Evolutionary conservation across 305 asterid genomes (phyloP).

Genomic region (Solanum hybrid): DNA sequence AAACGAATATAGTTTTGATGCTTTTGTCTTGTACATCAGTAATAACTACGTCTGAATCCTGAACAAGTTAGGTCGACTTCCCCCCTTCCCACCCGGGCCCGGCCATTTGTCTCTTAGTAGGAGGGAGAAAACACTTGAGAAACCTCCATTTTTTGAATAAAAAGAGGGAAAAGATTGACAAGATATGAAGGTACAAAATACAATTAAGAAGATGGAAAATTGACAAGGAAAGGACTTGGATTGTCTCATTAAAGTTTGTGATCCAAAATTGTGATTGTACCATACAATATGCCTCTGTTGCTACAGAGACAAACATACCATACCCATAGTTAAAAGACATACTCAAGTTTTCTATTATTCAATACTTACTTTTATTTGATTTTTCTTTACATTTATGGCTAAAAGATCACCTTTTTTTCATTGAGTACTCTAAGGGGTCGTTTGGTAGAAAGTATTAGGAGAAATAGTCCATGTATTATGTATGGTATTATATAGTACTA

Average conservation of each 20-base stretch:
- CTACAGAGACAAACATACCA: constrained; percentile 6
- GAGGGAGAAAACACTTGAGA: neutral
- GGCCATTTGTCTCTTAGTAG: neutral
- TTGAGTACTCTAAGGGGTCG: neutral
- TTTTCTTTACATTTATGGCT: neutral
- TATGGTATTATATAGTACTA: too few relatives aligned
- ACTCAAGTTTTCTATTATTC: neutral
- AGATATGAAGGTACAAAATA: constrained; percentile 1
- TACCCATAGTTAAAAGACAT: neutral
- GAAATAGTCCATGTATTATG: too few relatives aligned
- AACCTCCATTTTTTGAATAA: neutral
- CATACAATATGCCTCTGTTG: neutral
- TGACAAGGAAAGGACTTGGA: constrained; percentile 1
- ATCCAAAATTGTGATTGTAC: neutral
- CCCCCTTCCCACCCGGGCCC: neutral
- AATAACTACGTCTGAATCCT: neutral
- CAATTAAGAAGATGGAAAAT: neutral
- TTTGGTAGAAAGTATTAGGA: too few relatives aligned
- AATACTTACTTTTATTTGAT: neutral
- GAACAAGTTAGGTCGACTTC: neutral
- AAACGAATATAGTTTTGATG: neutral
- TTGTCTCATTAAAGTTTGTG: constrained; percentile 3
- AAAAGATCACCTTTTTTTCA: neutral
- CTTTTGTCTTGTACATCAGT: neutral
- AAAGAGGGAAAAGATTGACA: neutral